Percentiles rank a stretch among this genome's conserved stretches.
These are phyloP conservation scores for Phytophthora cactorum DNA, from an alignment of 352 stramenopile genomes.

Conservation along the genomic window DNA sequence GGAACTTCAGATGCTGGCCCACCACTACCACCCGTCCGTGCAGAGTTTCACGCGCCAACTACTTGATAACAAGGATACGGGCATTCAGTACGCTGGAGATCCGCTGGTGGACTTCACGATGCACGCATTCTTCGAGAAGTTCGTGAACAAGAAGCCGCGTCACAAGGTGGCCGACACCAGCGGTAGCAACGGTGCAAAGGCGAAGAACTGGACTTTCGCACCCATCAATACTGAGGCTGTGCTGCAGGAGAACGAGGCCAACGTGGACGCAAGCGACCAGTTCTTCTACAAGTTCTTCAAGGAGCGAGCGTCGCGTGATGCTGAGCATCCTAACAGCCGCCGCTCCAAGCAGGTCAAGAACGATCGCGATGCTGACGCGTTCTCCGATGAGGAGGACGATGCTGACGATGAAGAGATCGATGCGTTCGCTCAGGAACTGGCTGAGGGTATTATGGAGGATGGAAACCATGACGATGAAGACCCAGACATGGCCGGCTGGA, in stretches of 20 bases:
- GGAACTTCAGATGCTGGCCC: slow-evolving; percentile 92
- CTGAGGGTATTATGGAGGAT: slow-evolving; percentile 90
- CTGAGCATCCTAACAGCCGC: slow-evolving; percentile 24
- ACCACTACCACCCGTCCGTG: slow-evolving; percentile 98
- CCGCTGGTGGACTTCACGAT: slow-evolving; percentile 98
- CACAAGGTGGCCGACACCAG: slow-evolving; percentile 43
- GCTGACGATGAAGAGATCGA: slow-evolving; percentile 87
- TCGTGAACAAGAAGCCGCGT: slow-evolving; percentile 98
- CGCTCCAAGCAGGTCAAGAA: slow-evolving; percentile 35
- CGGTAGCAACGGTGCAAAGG: slow-evolving; percentile 23
- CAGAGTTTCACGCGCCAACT: slow-evolving; percentile 91
- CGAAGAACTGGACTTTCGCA: slow-evolving; percentile 75
- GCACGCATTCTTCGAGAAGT: slow-evolving; percentile 98
- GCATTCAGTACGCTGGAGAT: slow-evolving; percentile 95
- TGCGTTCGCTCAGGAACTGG: slow-evolving; percentile 89
- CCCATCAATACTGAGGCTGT: slow-evolving; percentile 77
- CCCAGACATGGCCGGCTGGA: slow-evolving; percentile 75
- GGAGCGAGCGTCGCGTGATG: slow-evolving; percentile 70
- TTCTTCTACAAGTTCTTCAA: slow-evolving; percentile 97
- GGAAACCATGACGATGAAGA: slow-evolving; percentile 81
- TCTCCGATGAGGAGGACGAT: slow-evolving; percentile 59
- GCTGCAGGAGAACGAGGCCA: slow-evolving; percentile 61
- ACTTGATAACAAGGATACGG: slow-evolving; percentile 46
- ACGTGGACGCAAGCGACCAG: slow-evolving; percentile 80
- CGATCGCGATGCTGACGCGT: slow-evolving; percentile 55